Evolutionary conservation across 805 yeast species (phyloP).

Genomic region (Ogataea angusta): DNA sequence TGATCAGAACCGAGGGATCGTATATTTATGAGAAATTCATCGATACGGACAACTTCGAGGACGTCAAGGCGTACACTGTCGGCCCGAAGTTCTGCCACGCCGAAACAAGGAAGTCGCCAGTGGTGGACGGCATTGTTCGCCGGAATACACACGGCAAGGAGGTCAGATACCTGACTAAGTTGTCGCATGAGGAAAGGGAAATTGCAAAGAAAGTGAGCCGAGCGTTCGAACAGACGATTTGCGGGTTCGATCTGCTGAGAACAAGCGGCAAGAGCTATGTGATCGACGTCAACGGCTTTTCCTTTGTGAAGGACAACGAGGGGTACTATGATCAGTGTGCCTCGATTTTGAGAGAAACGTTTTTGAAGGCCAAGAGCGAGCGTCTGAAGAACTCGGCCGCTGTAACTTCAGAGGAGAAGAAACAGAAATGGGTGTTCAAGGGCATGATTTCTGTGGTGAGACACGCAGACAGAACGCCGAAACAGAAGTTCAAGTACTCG

Average conservation of each 20-base stretch:
- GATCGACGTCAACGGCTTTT: conserved; percentile 96
- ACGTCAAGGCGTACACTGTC: conserved; percentile 97
- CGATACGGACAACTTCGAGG: conserved; percentile 98
- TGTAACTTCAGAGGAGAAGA: conserved; percentile 49
- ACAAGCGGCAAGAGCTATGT: conserved; percentile 87
- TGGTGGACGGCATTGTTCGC: conserved; percentile 97
- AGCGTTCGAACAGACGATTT: conserved; percentile 86
- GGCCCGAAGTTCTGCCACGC: conserved; percentile 93
- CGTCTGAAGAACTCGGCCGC: conserved; percentile 39
- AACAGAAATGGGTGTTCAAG: conserved; percentile 95
- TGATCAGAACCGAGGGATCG: conserved; percentile 86
- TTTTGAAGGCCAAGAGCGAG: conserved; percentile 56
- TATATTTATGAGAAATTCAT: conserved; percentile 90
- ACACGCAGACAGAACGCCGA: conserved; percentile 98
- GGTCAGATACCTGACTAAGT: conserved; percentile 81
- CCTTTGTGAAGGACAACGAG: conserved; percentile 90
- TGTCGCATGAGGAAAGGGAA: conserved; percentile 66
- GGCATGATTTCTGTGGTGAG: conserved; percentile 89
- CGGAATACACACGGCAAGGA: conserved; percentile 98
- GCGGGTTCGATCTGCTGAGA: conserved; percentile 93
- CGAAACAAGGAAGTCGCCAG: conserved; percentile 97
- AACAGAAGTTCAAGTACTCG: conserved; percentile 94
- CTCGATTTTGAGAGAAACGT: conserved; percentile 68
- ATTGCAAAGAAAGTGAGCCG: conserved; percentile 78
- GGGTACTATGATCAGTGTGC: conserved; percentile 85